Evolutionary conservation across 2,329 filamentous ascomycete genomes (phyloP).

Genomic region (Penicillium occitanis): DNA sequence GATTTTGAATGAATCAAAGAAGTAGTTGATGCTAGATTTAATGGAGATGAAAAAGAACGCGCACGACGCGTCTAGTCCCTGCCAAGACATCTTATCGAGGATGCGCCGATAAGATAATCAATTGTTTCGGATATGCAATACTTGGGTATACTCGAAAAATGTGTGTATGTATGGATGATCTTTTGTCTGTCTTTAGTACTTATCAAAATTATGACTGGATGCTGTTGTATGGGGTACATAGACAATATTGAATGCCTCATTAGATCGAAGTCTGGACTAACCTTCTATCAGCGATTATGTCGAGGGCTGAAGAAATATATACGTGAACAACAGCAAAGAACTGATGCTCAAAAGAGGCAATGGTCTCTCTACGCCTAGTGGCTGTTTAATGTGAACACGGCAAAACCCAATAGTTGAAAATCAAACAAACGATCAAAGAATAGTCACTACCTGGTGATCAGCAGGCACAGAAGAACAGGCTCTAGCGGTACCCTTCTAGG

Average conservation of each 20-base stretch:
- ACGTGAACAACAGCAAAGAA: background rate
- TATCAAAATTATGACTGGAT: no score
- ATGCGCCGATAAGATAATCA: background rate
- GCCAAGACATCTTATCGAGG: conserved; percentile 16
- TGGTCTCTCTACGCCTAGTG: background rate
- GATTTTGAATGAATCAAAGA: background rate
- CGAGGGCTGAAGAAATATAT: background rate
- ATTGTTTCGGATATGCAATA: background rate
- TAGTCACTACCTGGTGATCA: background rate
- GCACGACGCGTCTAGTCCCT: conserved; percentile 3
- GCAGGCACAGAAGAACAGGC: background rate
- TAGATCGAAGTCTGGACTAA: no score
- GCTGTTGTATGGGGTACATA: background rate
- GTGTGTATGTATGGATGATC: background rate
- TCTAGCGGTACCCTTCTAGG: background rate
- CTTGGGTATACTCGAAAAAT: background rate
- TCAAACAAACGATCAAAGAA: background rate
- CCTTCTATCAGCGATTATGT: background rate
- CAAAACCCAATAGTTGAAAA: background rate
- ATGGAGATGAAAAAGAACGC: background rate
- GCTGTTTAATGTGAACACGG: background rate
- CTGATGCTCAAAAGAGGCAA: background rate
- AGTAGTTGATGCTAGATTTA: background rate
- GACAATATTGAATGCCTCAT: background rate
- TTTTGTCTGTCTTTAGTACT: background rate